These are phyloP conservation scores for Malus sylvestris DNA, from an alignment of 306 rosid species.

Conservation along the genomic window DNA sequence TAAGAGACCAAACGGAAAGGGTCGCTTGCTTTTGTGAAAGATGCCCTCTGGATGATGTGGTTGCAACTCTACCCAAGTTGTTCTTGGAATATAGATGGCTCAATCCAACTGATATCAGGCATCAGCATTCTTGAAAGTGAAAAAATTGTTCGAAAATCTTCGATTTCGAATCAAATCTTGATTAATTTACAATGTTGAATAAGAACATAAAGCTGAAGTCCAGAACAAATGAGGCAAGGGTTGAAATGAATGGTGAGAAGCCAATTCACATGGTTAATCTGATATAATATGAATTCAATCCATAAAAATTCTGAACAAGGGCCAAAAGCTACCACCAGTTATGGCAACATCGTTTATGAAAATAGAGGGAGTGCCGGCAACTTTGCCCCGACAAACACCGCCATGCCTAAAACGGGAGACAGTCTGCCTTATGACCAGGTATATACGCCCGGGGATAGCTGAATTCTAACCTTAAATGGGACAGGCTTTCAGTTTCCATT, in stretches of 20 bases:
- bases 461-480: slow-evolving; percentile 17
- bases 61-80: too few species aligned
- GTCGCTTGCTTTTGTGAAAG: too few species aligned
- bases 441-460: not conserved
- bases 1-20: too few species aligned
- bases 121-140: too few species aligned
- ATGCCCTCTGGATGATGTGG: too few species aligned
- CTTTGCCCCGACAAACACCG: slow-evolving; percentile 19
- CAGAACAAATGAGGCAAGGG: not conserved
- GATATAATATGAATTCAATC: not conserved
- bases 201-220: not conserved
- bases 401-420: not conserved
- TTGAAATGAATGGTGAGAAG: not conserved
- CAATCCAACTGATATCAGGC: too few species aligned
- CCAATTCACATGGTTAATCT: not conserved
- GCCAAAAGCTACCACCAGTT: not conserved
- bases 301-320: not conserved
- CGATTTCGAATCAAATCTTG: not conserved
- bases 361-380: slow-evolving; percentile 18
- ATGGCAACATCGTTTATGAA: slow-evolving; percentile 14
- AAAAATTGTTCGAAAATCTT: not conserved
- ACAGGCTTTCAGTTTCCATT: slow-evolving; percentile 21
- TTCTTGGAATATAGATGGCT: too few species aligned
- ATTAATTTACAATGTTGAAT: not conserved
- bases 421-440: not conserved